These are phyloP conservation scores for Aspergillus bertholletiae DNA, from an alignment of 495 filamentous ascomycete species.

Conservation along the genomic window DNA sequence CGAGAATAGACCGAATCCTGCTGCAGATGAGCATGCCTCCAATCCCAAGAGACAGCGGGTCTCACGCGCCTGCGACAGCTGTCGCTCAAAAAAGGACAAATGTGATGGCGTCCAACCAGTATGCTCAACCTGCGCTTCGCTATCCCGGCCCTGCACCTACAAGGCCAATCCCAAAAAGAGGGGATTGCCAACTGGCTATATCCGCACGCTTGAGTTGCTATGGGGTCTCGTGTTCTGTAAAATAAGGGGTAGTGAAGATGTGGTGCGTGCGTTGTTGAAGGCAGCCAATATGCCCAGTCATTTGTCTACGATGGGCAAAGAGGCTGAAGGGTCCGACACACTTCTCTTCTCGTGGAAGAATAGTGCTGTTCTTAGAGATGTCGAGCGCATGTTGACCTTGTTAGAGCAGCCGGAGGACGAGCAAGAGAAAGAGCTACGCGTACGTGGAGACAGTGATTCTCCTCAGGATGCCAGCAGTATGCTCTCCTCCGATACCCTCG, in stretches of 20 bases:
- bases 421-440: constrained; percentile 20
- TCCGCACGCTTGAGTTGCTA: constrained; percentile 37
- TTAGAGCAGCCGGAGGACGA: constrained; percentile 42
- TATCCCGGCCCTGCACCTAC: constrained; percentile 62
- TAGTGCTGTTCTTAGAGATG: constrained; percentile 47
- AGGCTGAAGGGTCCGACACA: constrained; percentile 40
- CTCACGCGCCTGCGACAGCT: constrained; percentile 66
- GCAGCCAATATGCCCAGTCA: constrained; percentile 39
- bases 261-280: constrained; percentile 37
- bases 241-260: constrained; percentile 43
- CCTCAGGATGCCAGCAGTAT: constrained; percentile 32
- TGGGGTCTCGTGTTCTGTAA: constrained; percentile 41
- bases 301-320: constrained; percentile 42
- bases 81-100: constrained; percentile 61
- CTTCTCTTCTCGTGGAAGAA: constrained; percentile 53
- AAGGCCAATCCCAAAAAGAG: constrained; percentile 67
- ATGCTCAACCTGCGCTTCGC: constrained; percentile 60
- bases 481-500: constrained; percentile 31
- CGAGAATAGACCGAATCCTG: constrained; percentile 21
- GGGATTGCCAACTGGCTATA: constrained; percentile 46
- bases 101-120: constrained; percentile 62
- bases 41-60: constrained; percentile 48
- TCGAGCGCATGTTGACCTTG: constrained; percentile 48
- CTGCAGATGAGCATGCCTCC: constrained; percentile 24
- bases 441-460: constrained; percentile 26